phyloP scores from a whole-genome alignment of 2,329 filamentous ascomycete genomes.

The Parastagonospora nodorum region DNA sequence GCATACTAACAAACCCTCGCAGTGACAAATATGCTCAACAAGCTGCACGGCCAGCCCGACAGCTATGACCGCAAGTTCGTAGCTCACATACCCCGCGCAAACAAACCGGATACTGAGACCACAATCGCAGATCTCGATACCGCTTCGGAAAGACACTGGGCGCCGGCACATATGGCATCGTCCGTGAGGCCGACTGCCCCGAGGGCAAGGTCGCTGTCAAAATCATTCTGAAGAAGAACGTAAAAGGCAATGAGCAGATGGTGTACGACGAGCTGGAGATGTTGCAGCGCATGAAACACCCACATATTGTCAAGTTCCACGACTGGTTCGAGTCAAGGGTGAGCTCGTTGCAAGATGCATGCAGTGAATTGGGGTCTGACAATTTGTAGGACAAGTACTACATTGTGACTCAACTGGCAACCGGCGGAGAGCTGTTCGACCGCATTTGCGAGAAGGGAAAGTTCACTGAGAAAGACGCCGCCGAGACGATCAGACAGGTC shows the following conservation, averaged over 20 bases:
- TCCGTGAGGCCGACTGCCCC: constrained; percentile 87
- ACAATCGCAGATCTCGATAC: constrained; percentile 73
- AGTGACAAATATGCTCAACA: constrained; percentile 92
- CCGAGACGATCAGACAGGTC: constrained; percentile 92
- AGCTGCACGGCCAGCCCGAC: constrained; percentile 93
- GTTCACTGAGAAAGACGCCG: constrained; percentile 98
- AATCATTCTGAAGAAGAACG: constrained; percentile 99
- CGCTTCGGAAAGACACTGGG: constrained; percentile 91
- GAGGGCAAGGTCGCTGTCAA: constrained; percentile 92
- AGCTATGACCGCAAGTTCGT: constrained; percentile 97
- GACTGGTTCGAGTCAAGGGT: constrained; percentile 99
- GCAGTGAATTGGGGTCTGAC: constrained; percentile 18
- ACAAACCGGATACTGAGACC: constrained; percentile 34
- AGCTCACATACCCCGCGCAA: constrained; percentile 23
- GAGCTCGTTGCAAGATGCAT: constrained; percentile 36
- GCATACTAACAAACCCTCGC: constrained; percentile 20
- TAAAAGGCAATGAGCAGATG: constrained; percentile 98
- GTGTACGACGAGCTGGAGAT: constrained; percentile 96
- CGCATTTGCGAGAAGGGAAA: constrained; percentile 97
- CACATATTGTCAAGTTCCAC: constrained; percentile 94
- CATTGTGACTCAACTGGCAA: constrained; percentile 95
- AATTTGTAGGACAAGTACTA: constrained; percentile 90
- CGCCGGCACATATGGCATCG: constrained; percentile 97
- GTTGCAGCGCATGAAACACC: constrained; percentile 87
- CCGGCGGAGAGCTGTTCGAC: constrained; percentile 95